A percentile compares a stretch with the other conserved stretches of the same genome.
These are phyloP conservation scores for Lepidium campestre DNA, from an alignment of 441 rosid genomes.

Conservation along the genomic window DNA sequence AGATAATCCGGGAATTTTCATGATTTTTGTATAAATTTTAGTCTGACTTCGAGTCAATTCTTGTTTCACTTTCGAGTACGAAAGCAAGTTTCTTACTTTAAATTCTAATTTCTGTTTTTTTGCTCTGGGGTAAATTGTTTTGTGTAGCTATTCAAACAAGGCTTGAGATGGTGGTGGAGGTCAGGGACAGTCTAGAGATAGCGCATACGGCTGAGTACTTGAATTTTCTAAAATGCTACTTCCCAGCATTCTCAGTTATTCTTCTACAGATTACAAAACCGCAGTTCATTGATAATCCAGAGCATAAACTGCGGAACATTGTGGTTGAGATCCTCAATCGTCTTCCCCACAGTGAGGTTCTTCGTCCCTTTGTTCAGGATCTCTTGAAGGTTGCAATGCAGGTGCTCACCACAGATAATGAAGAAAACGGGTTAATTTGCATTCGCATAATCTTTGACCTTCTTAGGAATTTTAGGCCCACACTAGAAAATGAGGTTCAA, in stretches of 20 bases:
- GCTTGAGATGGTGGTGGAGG: constrained; percentile 93
- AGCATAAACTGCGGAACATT: constrained; percentile 89
- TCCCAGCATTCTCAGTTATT: constrained; percentile 81
- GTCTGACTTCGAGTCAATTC: not conserved
- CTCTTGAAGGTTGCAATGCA: constrained; percentile 98
- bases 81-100: not conserved
- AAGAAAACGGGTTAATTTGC: constrained; percentile 95
- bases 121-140: constrained; percentile 2
- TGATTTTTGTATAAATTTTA: not conserved
- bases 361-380: constrained; percentile 98
- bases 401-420: constrained; percentile 89
- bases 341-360: constrained; percentile 98
- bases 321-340: constrained; percentile 96
- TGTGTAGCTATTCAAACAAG: constrained; percentile 73
- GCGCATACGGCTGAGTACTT: constrained; percentile 96
- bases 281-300: constrained; percentile 76
- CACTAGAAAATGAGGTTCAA: constrained; percentile 91
- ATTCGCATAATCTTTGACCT: constrained; percentile 94
- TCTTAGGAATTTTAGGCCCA: constrained; percentile 91
- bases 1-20: not conserved
- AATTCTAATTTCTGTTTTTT: not conserved
- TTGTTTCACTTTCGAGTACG: not conserved
- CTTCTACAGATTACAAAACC: constrained; percentile 83
- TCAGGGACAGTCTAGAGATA: constrained; percentile 96
- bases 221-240: constrained; percentile 94